Evolutionary conservation across 73 alveolate genomes (phyloP).

Genomic region (Tetrahymena elliotti): DNA sequence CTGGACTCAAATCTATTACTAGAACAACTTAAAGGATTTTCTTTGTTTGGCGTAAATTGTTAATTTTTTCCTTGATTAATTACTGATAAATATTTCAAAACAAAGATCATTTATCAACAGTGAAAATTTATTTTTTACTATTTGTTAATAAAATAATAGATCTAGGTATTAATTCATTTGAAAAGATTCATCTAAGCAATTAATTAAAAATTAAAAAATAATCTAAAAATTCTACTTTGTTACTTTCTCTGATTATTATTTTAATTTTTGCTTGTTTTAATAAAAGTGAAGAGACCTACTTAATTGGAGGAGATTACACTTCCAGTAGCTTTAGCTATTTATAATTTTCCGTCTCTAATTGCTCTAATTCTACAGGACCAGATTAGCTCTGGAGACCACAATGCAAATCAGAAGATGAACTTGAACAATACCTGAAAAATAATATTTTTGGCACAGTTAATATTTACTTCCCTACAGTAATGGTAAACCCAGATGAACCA

Average conservation of each 20-base stretch:
- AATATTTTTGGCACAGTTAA: neutral
- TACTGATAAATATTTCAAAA: neutral
- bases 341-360: neutral
- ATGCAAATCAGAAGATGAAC: neutral
- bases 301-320: neutral
- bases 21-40: neutral
- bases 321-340: neutral
- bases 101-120: neutral
- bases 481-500: neutral
- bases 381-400: neutral
- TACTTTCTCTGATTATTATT: neutral
- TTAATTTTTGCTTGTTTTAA: neutral
- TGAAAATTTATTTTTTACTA: neutral
- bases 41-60: neutral
- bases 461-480: neutral
- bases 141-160: neutral
- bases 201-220: neutral
- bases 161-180: neutral
- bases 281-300: neutral
- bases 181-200: neutral
- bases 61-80: neutral
- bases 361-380: neutral
- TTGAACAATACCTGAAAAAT: neutral
- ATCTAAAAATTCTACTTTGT: neutral
- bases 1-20: neutral